Base-by-base conservation (phyloP, 306 rosid species). In the Trifolium subterraneum region DNA sequence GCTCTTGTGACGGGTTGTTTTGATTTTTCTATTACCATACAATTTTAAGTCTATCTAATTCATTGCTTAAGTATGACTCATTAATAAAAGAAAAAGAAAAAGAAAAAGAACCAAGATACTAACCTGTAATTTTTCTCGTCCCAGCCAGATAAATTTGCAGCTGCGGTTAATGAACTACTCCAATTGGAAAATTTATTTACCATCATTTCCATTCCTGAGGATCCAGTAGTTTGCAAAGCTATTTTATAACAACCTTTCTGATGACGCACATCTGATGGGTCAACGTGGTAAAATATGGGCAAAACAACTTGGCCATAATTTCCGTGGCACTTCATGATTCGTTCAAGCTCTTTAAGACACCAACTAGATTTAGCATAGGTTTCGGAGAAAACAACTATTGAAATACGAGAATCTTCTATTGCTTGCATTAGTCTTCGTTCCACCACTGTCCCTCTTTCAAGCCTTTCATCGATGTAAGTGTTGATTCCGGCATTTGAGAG, bases 261-360 rank as follows among this genome's bases (percentile, higher is more conserved):
- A 7, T 4, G 36, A 11, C 81, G 51, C 1, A 81, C 16, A 2
- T 12, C 60, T 0, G 60, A 23, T 0, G 78, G 84, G 0, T 64
- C 25, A 9, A 76, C 22, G 0, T 38, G 0, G 54, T 71, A 56
- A 33, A 71, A 81, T 12, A 81, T 5, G 2, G 81, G 78, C 0
- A 81, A 0, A 71, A 81, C 75, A 10, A 25, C 0, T 4, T 38
- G 78, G 3, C 22, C 66, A 22, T 22, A 2, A 29, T 1, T 6
- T 71, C 9, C 7, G 1, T 1, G 67, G 29, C 75, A 71, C n/a
- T 58, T n/a, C 10, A 76, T 36, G 11, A 76, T 64, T 27, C 65
- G 12, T 1, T 1, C 45, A 8, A 76, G 71, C 6, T 81, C 75
- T 12, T 16, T 3, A 1, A 81, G 78, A 72, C 85, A 81, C 81